Percentiles rank a stretch among this genome's conserved stretches.
Conservation (phyloP, 495 filamentous ascomycete species). For the Trichoderma gamsii region DNA sequence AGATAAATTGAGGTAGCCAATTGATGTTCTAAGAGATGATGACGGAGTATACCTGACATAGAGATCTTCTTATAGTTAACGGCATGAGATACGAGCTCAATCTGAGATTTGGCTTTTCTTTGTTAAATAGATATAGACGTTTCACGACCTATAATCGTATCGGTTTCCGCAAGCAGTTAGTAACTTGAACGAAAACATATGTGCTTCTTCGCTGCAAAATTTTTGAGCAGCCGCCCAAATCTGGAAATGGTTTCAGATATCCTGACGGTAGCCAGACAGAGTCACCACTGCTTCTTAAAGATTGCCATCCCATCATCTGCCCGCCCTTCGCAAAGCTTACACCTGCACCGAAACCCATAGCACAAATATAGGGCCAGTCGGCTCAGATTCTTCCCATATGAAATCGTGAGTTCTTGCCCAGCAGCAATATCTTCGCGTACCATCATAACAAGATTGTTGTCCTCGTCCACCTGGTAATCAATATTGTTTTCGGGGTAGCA, state of each 20-base stretch:
- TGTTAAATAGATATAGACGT: too few relatives aligned
- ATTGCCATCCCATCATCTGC: conserved; percentile 20
- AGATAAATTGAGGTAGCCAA: too few relatives aligned
- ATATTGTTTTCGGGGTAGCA: conserved; percentile 24
- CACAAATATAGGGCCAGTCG: conserved; percentile 23
- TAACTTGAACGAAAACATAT: too few relatives aligned
- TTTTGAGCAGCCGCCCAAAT: too few relatives aligned
- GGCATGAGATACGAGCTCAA: too few relatives aligned
- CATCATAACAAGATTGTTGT: conserved; percentile 19
- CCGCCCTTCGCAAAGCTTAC: conserved; percentile 28
- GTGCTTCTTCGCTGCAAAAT: too few relatives aligned
- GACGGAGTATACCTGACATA: background rate
- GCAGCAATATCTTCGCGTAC: conserved; percentile 21
- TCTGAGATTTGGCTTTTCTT: too few relatives aligned
- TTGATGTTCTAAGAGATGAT: background rate
- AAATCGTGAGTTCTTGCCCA: conserved; percentile 30
- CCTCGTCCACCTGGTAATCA: conserved; percentile 16
- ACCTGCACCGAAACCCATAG: conserved; percentile 32
- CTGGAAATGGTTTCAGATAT: too few relatives aligned
- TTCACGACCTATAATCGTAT: too few relatives aligned
- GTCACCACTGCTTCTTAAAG: background rate
- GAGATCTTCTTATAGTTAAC: too few relatives aligned
- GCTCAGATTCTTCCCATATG: conserved; percentile 24
- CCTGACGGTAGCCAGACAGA: background rate
- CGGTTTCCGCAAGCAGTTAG: too few relatives aligned